Percentiles rank a stretch among this genome's conserved stretches.
Conservation (phyloP, 208 protist genomes). For the Acanthamoeba castellanii region DNA sequence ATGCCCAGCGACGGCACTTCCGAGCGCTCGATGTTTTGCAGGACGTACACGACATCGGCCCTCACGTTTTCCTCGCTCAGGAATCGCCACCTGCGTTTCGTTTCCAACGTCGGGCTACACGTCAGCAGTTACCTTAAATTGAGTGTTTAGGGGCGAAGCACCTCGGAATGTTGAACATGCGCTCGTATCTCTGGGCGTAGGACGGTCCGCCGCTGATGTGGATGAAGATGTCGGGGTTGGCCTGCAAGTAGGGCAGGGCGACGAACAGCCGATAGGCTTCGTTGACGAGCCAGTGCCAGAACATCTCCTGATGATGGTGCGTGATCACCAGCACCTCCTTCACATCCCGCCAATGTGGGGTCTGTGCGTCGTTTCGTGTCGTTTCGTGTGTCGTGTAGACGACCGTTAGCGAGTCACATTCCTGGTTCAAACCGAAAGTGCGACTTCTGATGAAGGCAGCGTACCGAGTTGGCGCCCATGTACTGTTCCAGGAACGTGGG, state of each 20-base stretch:
- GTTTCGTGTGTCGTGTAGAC: no score
- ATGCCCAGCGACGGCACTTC: slow-evolving; percentile 2
- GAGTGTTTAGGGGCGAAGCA: background rate
- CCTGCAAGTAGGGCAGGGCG: background rate
- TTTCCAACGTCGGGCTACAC: background rate
- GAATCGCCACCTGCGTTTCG: background rate
- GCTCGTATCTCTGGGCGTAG: background rate
- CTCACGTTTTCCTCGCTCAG: background rate
- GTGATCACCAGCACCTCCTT: slow-evolving; percentile 40
- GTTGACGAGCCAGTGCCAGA: slow-evolving; percentile 27
- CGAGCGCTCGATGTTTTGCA: background rate
- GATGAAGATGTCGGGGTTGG: background rate
- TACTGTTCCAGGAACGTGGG: background rate
- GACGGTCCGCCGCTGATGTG: background rate
- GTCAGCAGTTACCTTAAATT: background rate
- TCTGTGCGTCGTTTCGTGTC: no score
- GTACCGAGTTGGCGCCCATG: background rate
- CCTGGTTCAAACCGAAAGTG: background rate
- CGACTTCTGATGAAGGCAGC: background rate
- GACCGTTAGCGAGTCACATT: no score
- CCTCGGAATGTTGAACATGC: slow-evolving; percentile 3
- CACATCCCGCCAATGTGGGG: background rate
- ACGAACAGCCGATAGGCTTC: slow-evolving; percentile 1
- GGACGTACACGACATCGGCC: background rate
- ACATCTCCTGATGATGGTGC: slow-evolving; percentile 24